Conservation (phyloP, 495 filamentous ascomycete genomes). For the Penicillium dipodomyicola region DNA sequence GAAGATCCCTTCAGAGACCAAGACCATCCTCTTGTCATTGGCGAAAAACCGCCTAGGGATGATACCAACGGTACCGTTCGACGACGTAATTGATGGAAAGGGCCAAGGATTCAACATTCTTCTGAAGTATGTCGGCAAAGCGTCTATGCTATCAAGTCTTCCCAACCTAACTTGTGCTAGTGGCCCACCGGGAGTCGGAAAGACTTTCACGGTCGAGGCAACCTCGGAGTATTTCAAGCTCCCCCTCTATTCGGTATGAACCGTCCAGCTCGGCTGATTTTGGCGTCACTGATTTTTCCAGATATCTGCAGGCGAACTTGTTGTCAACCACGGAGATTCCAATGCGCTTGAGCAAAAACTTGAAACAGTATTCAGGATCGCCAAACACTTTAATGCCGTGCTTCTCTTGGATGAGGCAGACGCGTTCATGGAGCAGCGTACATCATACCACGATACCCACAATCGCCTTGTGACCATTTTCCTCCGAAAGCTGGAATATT, state of each 20-base stretch:
- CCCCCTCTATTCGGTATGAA: conserved; percentile 27
- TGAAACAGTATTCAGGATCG: too few species aligned
- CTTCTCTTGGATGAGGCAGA: too few species aligned
- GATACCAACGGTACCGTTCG: conserved; percentile 26
- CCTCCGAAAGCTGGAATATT: too few species aligned
- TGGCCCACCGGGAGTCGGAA: conserved; percentile 34
- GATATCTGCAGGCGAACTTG: too few species aligned
- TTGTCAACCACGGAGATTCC: too few species aligned
- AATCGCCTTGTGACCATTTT: too few species aligned
- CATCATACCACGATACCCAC: too few species aligned
- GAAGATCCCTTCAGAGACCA: conserved; percentile 23
- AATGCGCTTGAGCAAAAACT: too few species aligned
- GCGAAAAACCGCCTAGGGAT: conserved; percentile 23
- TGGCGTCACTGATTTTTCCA: too few species aligned
- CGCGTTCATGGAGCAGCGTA: too few species aligned
- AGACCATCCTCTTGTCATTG: conserved; percentile 28
- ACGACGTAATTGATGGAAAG: conserved; percentile 28
- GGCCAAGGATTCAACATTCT: conserved; percentile 24
- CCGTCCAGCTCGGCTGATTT: too few species aligned
- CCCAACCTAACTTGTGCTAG: conserved; percentile 16
- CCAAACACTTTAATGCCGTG: too few species aligned
- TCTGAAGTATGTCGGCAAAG: conserved; percentile 19
- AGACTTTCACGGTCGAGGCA: conserved; percentile 37
- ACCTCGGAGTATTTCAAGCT: conserved; percentile 29
- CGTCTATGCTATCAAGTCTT: not conserved